Conservation (phyloP, 2,329 filamentous ascomycete species). For the Monosporascus ibericus region DNA sequence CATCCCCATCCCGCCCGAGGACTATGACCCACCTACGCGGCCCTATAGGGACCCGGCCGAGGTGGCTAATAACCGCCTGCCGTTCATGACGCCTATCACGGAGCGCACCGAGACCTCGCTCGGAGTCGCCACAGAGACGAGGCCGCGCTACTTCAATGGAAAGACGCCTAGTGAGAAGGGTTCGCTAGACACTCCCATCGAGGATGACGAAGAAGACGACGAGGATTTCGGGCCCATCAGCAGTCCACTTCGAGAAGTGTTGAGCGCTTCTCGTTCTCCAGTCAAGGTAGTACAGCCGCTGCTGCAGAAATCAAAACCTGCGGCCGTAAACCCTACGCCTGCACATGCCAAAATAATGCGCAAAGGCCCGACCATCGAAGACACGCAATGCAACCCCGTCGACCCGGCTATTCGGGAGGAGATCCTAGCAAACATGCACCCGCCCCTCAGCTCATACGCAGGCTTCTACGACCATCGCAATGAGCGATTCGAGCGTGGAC, state of each 20-base stretch:
- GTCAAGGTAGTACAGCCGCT: slow-evolving; percentile 47
- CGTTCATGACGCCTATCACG: slow-evolving; percentile 98
- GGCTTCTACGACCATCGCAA: slow-evolving; percentile 73
- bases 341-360: slow-evolving; percentile 33
- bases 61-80: slow-evolving; percentile 81
- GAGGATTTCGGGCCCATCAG: slow-evolving; percentile 42
- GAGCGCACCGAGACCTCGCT: slow-evolving; percentile 90
- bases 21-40: slow-evolving; percentile 72
- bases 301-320: slow-evolving; percentile 34
- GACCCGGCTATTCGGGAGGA: slow-evolving; percentile 67
- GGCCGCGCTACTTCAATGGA: slow-evolving; percentile 53
- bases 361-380: slow-evolving; percentile 72
- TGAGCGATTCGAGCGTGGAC: slow-evolving; percentile 57
- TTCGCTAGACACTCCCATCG: slow-evolving; percentile 19
- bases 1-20: slow-evolving; percentile 75
- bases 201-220: slow-evolving; percentile 26
- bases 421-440: slow-evolving; percentile 69
- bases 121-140: slow-evolving; percentile 54
- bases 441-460: slow-evolving; percentile 65
- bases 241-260: slow-evolving; percentile 67
- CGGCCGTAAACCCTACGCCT: slow-evolving; percentile 23
- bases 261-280: slow-evolving; percentile 43
- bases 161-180: slow-evolving; percentile 71
- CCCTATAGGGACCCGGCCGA: slow-evolving; percentile 76
- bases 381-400: slow-evolving; percentile 82